A percentile compares a stretch with the other conserved stretches of the same genome.
Evolutionary conservation across 2,329 filamentous ascomycete species (phyloP).

Genomic region (Nannizzia gypsea): DNA sequence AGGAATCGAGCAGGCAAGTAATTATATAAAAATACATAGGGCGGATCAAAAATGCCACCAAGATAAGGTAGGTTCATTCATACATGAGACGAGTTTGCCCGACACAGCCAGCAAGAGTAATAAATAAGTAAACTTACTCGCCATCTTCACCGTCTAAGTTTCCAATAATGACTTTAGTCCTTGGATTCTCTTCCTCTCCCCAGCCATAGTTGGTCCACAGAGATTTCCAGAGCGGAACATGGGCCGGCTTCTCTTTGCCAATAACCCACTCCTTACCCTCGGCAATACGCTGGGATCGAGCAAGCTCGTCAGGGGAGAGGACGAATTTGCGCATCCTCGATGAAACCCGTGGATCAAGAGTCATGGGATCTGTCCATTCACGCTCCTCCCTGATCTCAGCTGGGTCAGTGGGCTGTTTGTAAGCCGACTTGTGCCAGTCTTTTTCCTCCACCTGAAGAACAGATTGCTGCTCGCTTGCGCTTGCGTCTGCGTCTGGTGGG

Average conservation of each 20-base stretch:
- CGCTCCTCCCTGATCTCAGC: constrained; percentile 45
- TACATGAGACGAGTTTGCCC: not conserved
- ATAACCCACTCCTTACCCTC: constrained; percentile 58
- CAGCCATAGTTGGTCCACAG: constrained; percentile 32
- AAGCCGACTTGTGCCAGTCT: constrained; percentile 74
- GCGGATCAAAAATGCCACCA: not conserved
- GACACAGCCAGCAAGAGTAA: no score
- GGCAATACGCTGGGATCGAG: constrained; percentile 49
- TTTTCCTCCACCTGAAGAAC: constrained; percentile 59
- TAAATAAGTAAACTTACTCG: not conserved
- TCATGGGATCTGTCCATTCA: constrained; percentile 64
- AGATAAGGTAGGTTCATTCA: not conserved
- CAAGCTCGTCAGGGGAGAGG: constrained; percentile 57
- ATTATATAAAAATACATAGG: constrained; percentile 1
- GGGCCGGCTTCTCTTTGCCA: constrained; percentile 42
- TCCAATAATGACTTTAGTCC: constrained; percentile 31
- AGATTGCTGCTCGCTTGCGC: constrained; percentile 52
- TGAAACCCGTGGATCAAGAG: constrained; percentile 63
- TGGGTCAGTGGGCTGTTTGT: constrained; percentile 40
- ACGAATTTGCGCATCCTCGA: constrained; percentile 71
- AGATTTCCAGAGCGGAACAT: constrained; percentile 28
- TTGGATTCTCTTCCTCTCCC: constrained; percentile 29
- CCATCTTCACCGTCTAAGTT: constrained; percentile 26
- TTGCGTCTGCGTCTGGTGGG: constrained; percentile 19
- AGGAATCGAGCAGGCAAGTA: not conserved